Base-by-base conservation (phyloP, 257 asterid genomes). In the Ligustrum vulgare region DNA sequence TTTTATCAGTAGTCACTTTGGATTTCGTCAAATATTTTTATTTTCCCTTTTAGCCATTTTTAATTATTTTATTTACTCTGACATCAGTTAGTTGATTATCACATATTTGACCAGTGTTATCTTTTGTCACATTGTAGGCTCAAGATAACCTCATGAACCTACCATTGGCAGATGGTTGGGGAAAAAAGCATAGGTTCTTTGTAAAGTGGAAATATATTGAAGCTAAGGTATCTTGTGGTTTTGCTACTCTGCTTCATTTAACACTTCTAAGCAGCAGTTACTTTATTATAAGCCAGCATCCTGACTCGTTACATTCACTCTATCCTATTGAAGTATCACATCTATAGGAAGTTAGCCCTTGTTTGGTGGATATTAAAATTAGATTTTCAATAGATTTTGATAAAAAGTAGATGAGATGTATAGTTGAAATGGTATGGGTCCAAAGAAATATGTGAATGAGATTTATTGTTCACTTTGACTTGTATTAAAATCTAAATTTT, bases 121-220 rank as follows among this genome's bases (percentile, higher is more conserved):
- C 20, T 68, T 22, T 75, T 64, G 77, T 72, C 18, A 47, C 67
- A 75, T 39, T 79, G 76, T 70, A 93, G 98, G 98, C 96, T 63
- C 98, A 95, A 91, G 98, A 93, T 82, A 95, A 95, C 86, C 87
- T 95, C 74, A 88, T 81, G 93, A 89, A 90, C 84, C 93, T 92
- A 72, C 93, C 94, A 23, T 84, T 95, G 68, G 82, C 96, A 76
- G 89, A 89, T 80, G 97, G 99, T 35, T 93, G 99, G 99, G 99
- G 99, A 72, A 96, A 91, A 89, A 95, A 95, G 86, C 98, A 95
- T 75, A 79, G 85, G 81, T 87, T 85, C 35, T 93, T 92, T 16
- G 89, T 90, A 72, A 95, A 90, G 84, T 95, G 99, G 99, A 95
- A 92, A 83, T 85, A 88, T 83, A 75, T 84, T 67, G 97, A 91